Evolutionary conservation across 192 early-diverging fungal genomes (phyloP).

Genomic region (Lunasporangiospora selenospora): DNA sequence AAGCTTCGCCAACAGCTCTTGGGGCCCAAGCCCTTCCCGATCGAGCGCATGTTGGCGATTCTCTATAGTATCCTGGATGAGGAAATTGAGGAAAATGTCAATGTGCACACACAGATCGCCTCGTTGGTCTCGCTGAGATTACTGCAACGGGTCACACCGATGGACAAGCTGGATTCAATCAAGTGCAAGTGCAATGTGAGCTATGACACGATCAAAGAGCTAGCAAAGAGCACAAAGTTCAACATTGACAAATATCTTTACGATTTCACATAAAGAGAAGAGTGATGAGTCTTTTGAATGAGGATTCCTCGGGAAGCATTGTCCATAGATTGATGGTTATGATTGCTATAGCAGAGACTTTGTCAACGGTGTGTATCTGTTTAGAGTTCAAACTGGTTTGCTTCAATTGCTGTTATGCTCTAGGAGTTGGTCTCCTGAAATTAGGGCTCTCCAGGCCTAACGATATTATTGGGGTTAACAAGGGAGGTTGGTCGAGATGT

Average conservation of each 20-base stretch:
- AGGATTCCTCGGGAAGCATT: no score
- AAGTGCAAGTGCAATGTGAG: slow-evolving; percentile 92
- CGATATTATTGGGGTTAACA: no score
- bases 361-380: no score
- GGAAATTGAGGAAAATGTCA: slow-evolving; percentile 73
- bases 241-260: slow-evolving; percentile 85
- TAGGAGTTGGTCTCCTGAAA: no score
- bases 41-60: slow-evolving; percentile 98
- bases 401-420: no score
- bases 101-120: slow-evolving; percentile 82
- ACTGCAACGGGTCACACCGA: slow-evolving; percentile 70
- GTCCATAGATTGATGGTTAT: neutral
- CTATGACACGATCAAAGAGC: slow-evolving; percentile 74
- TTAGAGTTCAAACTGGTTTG: no score
- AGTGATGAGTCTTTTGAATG: no score
- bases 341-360: no score
- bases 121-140: slow-evolving; percentile 82
- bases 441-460: no score
- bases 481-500: no score
- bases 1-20: slow-evolving; percentile 83
- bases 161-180: slow-evolving; percentile 81
- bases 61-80: slow-evolving; percentile 89
- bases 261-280: slow-evolving; percentile 62
- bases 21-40: slow-evolving; percentile 90
- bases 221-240: slow-evolving; percentile 83